These are phyloP conservation scores for Penicillium italicum DNA, from an alignment of 2,329 filamentous ascomycete genomes.

Conservation along the genomic window DNA sequence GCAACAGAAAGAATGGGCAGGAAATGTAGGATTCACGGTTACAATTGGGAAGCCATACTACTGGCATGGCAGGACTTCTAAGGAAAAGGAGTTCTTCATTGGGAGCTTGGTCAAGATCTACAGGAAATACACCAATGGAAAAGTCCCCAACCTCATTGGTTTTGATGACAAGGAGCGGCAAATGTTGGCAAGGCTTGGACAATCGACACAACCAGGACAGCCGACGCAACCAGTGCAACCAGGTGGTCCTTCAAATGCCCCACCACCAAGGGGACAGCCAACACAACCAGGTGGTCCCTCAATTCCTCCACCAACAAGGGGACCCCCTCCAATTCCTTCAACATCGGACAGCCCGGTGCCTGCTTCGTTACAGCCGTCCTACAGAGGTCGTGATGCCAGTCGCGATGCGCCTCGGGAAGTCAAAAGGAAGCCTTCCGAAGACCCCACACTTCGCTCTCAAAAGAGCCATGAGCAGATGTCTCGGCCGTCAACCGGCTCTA, in stretches of 20 bases:
- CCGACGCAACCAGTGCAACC: conserved; percentile 2
- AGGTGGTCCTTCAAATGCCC: conserved; percentile 10
- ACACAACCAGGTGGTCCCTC: conserved; percentile 7
- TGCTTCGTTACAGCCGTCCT: conserved; percentile 28
- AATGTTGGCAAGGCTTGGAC: conserved; percentile 59
- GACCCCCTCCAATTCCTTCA: conserved; percentile 19
- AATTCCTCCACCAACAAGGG: conserved; percentile 22
- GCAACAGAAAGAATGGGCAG: conserved; percentile 69
- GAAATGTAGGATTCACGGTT: conserved; percentile 78
- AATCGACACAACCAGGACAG: conserved; percentile 8
- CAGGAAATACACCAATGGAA: conserved; percentile 89
- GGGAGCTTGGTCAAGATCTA: conserved; percentile 95
- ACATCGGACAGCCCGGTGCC: conserved; percentile 1
- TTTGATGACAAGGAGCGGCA: conserved; percentile 80
- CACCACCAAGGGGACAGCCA: conserved; percentile 23
- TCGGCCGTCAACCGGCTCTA: conserved; percentile 36
- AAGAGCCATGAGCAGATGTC: conserved; percentile 42
- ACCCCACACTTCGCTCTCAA: conserved; percentile 35
- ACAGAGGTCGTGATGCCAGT: conserved; percentile 34
- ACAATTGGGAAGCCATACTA: conserved; percentile 93
- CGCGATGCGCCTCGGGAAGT: conserved; percentile 35
- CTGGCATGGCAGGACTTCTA: conserved; percentile 88
- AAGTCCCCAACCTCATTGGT: conserved; percentile 71
- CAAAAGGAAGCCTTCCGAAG: conserved; percentile 35
- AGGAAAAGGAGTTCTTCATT: conserved; percentile 99